Percentiles rank a stretch among this genome's conserved stretches.
Evolutionary conservation across 495 filamentous ascomycete species (phyloP).

Genomic region (Aspergillus asperescens): DNA sequence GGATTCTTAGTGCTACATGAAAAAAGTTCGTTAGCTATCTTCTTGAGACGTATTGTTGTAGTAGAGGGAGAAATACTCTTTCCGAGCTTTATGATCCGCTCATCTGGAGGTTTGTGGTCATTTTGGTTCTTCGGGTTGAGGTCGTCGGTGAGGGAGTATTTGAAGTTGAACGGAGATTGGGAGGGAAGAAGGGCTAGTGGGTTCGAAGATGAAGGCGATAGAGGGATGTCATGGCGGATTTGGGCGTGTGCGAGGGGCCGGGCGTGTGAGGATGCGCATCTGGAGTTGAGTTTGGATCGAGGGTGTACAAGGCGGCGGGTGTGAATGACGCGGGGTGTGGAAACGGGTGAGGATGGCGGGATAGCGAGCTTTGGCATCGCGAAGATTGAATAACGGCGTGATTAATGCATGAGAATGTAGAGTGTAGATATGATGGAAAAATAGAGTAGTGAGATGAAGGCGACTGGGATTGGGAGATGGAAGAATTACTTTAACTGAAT

Average conservation of each 20-base stretch:
- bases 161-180: slow-evolving; percentile 21
- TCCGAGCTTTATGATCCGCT: slow-evolving; percentile 82
- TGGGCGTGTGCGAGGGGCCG: slow-evolving; percentile 22
- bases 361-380: slow-evolving; percentile 36
- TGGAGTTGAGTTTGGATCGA: slow-evolving; percentile 2
- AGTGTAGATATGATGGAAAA: not conserved
- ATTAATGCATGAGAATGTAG: not conserved
- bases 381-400: not conserved
- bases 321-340: slow-evolving; percentile 8
- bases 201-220: slow-evolving; percentile 16
- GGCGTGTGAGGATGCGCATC: slow-evolving; percentile 19
- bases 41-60: not conserved
- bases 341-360: slow-evolving; percentile 5
- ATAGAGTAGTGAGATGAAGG: too few species aligned
- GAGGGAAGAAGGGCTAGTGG: not conserved
- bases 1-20: slow-evolving; percentile 66
- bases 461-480: not conserved
- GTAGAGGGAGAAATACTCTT: slow-evolving; percentile 57
- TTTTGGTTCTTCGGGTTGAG: slow-evolving; percentile 11
- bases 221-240: slow-evolving; percentile 30
- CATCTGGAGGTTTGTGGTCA: slow-evolving; percentile 55
- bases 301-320: not conserved
- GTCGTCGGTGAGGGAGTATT: slow-evolving; percentile 14
- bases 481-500: not conserved
- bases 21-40: not conserved